Conservation (phyloP, 805 yeast genomes). For the Lipomyces japonicus region DNA sequence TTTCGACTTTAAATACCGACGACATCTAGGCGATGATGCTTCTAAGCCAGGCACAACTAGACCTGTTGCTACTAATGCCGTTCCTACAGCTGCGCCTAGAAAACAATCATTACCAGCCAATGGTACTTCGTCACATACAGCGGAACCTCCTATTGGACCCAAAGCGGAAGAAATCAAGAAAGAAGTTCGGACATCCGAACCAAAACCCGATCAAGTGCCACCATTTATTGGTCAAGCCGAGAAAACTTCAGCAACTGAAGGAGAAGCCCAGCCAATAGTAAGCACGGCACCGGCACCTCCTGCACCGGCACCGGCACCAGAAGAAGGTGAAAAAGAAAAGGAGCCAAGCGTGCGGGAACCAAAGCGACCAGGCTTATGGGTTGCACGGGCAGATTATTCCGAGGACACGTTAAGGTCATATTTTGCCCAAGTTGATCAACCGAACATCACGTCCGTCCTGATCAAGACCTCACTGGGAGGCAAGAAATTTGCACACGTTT, state of each 20-base stretch:
- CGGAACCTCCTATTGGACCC: not conserved
- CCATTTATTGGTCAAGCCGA: not conserved
- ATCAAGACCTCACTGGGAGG: slow-evolving; percentile 34
- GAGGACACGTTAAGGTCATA: slow-evolving; percentile 35
- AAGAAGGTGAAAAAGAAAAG: not conserved
- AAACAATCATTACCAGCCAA: not conserved
- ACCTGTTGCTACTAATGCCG: not conserved
- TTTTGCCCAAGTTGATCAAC: slow-evolving; percentile 38
- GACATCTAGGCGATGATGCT: too few species aligned
- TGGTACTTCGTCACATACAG: not conserved
- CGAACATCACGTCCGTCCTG: slow-evolving; percentile 34
- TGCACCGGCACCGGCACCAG: slow-evolving; percentile 6
- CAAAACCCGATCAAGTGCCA: not conserved
- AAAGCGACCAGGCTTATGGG: slow-evolving; percentile 40
- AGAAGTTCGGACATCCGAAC: not conserved
- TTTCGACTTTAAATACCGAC: slow-evolving; percentile 56
- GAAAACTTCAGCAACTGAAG: not conserved
- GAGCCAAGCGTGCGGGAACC: slow-evolving; percentile 3
- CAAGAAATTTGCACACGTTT: slow-evolving; percentile 39
- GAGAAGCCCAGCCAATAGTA: not conserved
- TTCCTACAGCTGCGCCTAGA: not conserved
- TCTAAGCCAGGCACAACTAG: slow-evolving; percentile 14
- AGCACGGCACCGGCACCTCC: not conserved
- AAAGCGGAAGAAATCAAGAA: slow-evolving; percentile 1
- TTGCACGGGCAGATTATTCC: slow-evolving; percentile 38